A percentile compares a stretch with the other conserved stretches of the same genome.
Conservation (phyloP, 2,329 filamentous ascomycete genomes). For the Emmonsiellopsis sp. region DNA sequence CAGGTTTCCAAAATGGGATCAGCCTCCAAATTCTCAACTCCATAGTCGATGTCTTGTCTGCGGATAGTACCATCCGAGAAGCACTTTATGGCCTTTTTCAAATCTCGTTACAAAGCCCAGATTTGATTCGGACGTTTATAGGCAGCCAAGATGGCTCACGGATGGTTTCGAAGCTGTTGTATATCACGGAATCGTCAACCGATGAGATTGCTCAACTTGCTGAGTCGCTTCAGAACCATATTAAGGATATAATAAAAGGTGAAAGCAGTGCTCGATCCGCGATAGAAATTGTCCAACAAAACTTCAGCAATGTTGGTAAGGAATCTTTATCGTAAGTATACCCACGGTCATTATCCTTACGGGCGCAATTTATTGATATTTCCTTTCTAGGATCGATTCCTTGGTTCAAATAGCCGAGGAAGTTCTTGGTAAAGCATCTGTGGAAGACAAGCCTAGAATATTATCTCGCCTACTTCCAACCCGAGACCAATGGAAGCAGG, state of each 20-base stretch:
- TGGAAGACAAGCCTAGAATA: slow-evolving; percentile 19
- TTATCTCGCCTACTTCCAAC: slow-evolving; percentile 51
- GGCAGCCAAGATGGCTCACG: slow-evolving; percentile 37
- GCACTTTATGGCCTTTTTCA: slow-evolving; percentile 37
- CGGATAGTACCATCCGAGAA: slow-evolving; percentile 25
- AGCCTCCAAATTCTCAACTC: slow-evolving; percentile 26
- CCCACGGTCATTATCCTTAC: neutral
- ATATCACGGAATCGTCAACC: slow-evolving; percentile 43
- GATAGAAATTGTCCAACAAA: slow-evolving; percentile 44
- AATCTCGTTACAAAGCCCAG: slow-evolving; percentile 31
- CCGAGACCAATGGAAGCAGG: slow-evolving; percentile 53
- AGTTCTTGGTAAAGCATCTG: slow-evolving; percentile 28
- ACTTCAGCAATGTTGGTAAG: slow-evolving; percentile 35
- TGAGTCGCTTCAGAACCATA: slow-evolving; percentile 22
- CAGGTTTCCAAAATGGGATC: slow-evolving; percentile 23
- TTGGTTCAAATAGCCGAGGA: slow-evolving; percentile 46
- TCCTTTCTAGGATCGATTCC: slow-evolving; percentile 39
- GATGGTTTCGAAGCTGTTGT: slow-evolving; percentile 43
- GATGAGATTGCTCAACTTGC: slow-evolving; percentile 40
- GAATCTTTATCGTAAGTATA: slow-evolving; percentile 38
- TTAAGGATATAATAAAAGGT: slow-evolving; percentile 28
- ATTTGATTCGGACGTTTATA: slow-evolving; percentile 35
- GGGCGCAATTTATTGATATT: slow-evolving; percentile 9
- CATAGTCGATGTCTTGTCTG: slow-evolving; percentile 33
- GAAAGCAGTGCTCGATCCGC: slow-evolving; percentile 35